Percentiles rank a stretch among this genome's conserved stretches.
These are phyloP conservation scores for Ustilago curta DNA, from an alignment of 1,284 basidiomycete species.

Conservation along the genomic window DNA sequence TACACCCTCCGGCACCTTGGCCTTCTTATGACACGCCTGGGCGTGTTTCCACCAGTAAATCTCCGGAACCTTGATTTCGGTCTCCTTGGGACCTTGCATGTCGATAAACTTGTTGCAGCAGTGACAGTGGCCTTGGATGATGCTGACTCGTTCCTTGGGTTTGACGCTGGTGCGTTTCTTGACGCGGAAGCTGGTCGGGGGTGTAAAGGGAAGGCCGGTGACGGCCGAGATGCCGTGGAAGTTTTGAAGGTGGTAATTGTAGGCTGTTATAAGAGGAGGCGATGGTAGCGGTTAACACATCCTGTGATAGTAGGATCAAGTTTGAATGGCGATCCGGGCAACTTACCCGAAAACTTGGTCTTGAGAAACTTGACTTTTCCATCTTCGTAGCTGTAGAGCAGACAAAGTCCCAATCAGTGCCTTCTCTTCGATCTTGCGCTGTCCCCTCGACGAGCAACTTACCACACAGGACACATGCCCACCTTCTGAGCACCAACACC, in stretches of 20 bases:
- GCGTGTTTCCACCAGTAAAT: slow-evolving; percentile 59
- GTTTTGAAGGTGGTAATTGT: slow-evolving; percentile 60
- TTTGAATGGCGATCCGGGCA: too few species aligned
- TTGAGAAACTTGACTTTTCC: slow-evolving; percentile 36
- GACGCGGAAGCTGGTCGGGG: slow-evolving; percentile 39
- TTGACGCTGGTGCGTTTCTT: slow-evolving; percentile 14
- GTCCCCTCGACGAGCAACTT: neutral
- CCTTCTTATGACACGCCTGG: slow-evolving; percentile 33
- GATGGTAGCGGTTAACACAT: neutral
- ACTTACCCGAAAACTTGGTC: slow-evolving; percentile 54
- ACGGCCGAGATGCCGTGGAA: slow-evolving; percentile 48
- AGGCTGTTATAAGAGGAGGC: slow-evolving; percentile 27
- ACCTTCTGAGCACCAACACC: slow-evolving; percentile 42
- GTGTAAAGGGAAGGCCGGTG: slow-evolving; percentile 47
- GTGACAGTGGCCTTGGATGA: slow-evolving; percentile 46
- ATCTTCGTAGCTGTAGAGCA: slow-evolving; percentile 45
- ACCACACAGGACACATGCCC: slow-evolving; percentile 58
- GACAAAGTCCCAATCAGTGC: neutral
- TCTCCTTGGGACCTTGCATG: slow-evolving; percentile 36
- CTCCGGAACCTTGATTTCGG: slow-evolving; percentile 47
- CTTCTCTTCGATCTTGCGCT: neutral
- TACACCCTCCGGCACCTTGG: slow-evolving; percentile 8
- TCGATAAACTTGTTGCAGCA: slow-evolving; percentile 42
- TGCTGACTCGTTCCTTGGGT: slow-evolving; percentile 18
- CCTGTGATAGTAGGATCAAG: too few species aligned